A percentile compares a stretch with the other conserved stretches of the same genome.
These are phyloP conservation scores for Curvularia spicifera DNA, from an alignment of 2,329 filamentous ascomycete genomes.

Conservation along the genomic window DNA sequence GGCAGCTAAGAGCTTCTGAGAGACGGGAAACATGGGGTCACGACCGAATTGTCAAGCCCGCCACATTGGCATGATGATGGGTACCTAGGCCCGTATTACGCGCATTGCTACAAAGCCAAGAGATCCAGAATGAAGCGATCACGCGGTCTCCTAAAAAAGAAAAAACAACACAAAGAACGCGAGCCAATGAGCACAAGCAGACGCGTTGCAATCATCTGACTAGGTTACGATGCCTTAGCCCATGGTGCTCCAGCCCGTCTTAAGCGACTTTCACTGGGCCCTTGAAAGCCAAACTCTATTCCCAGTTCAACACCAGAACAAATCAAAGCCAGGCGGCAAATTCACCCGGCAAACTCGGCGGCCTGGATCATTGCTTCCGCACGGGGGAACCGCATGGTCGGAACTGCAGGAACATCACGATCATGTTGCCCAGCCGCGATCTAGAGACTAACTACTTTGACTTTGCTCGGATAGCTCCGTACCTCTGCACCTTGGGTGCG, in stretches of 20 bases:
- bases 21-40: not conserved
- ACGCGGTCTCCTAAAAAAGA: not conserved
- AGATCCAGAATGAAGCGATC: not conserved
- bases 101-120: not conserved
- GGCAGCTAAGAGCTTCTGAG: not conserved
- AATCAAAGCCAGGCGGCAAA: not conserved
- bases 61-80: not conserved
- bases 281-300: not conserved
- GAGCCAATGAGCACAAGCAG: not conserved
- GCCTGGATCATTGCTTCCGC: not conserved
- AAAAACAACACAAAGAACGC: not conserved
- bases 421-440: not conserved
- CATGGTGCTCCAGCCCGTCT: not conserved
- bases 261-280: not conserved
- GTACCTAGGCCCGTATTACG: not conserved
- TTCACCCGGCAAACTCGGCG: not conserved
- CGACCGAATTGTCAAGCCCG: not conserved
- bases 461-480: not conserved
- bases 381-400: not conserved
- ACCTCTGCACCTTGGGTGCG: not conserved
- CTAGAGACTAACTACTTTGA: not conserved
- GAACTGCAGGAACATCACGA: not conserved
- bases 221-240: not conserved
- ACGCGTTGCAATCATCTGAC: not conserved
- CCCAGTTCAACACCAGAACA: not conserved